These are phyloP conservation scores for Ascochyta lentis DNA, from an alignment of 2,329 filamentous ascomycete genomes.

Conservation along the genomic window DNA sequence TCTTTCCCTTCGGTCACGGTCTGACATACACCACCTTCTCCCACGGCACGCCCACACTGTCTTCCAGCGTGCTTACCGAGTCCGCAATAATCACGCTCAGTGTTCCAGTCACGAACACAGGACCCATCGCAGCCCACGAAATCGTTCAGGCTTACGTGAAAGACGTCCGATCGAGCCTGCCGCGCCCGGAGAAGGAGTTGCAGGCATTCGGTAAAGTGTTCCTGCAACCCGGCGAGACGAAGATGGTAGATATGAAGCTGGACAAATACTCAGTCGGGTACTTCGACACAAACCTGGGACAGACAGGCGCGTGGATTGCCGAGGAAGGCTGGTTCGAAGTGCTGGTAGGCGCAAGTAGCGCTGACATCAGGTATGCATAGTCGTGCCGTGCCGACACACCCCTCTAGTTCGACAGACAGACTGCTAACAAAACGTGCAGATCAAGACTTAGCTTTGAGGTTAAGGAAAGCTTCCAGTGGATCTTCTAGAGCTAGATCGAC, in stretches of 20 bases:
- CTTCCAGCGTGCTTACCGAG: conserved; percentile 57
- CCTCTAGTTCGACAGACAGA: not conserved
- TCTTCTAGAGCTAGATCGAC: conserved; percentile 54
- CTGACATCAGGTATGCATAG: conserved; percentile 66
- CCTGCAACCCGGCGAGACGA: conserved; percentile 47
- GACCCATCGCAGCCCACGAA: conserved; percentile 64
- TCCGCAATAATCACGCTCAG: conserved; percentile 54
- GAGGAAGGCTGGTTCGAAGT: conserved; percentile 69
- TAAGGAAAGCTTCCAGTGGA: conserved; percentile 70
- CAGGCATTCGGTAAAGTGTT: conserved; percentile 65
- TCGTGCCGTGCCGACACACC: not conserved
- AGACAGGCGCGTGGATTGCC: conserved; percentile 64
- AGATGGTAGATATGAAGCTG: conserved; percentile 39
- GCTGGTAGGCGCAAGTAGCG: conserved; percentile 66
- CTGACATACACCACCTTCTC: conserved; percentile 78
- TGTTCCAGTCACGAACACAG: conserved; percentile 63
- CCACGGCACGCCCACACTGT: conserved; percentile 65
- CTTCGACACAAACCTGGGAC: conserved; percentile 64
- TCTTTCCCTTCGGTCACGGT: conserved; percentile 80
- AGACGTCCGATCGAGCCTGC: conserved; percentile 68
- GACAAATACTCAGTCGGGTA: conserved; percentile 63
- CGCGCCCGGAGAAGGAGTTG: conserved; percentile 72
- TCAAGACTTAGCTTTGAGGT: conserved; percentile 63
- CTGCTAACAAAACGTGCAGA: conserved; percentile 45
- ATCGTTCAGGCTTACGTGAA: conserved; percentile 72